Evolutionary conservation across 2,329 filamentous ascomycete genomes (phyloP).

Genomic region (Coniella lustricola): DNA sequence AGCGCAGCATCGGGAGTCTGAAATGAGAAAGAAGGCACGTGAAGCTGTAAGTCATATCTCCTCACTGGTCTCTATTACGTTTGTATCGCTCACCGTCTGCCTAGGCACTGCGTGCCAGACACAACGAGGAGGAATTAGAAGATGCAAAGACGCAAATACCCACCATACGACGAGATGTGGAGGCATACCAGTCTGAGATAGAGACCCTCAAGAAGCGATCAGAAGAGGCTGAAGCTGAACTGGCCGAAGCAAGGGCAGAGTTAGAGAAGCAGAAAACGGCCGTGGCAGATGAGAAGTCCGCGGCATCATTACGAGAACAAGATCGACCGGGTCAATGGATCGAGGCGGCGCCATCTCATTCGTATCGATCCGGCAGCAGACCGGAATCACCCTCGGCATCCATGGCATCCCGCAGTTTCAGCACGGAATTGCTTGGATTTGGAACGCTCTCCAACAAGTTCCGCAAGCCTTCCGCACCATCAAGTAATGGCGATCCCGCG

Average conservation of each 20-base stretch:
- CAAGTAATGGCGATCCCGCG: slow-evolving; percentile 39
- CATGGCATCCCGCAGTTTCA: slow-evolving; percentile 42
- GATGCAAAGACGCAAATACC: slow-evolving; percentile 56
- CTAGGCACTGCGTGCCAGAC: slow-evolving; percentile 57
- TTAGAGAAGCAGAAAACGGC: slow-evolving; percentile 41
- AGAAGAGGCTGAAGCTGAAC: slow-evolving; percentile 57
- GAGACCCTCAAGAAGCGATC: slow-evolving; percentile 58
- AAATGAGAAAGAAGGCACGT: slow-evolving; percentile 81
- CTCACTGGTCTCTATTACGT: background rate
- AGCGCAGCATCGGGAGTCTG: slow-evolving; percentile 70
- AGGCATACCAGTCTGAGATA: slow-evolving; percentile 51
- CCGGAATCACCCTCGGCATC: slow-evolving; percentile 49
- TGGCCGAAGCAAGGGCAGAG: slow-evolving; percentile 47
- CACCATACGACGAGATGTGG: slow-evolving; percentile 57
- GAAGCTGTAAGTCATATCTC: slow-evolving; percentile 59
- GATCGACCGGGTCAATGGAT: slow-evolving; percentile 43
- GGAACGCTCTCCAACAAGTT: slow-evolving; percentile 34
- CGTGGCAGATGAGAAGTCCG: slow-evolving; percentile 25
- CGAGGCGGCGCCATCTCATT: slow-evolving; percentile 39
- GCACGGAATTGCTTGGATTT: slow-evolving; percentile 46
- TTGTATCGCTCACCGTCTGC: slow-evolving; percentile 21
- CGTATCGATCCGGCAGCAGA: slow-evolving; percentile 40
- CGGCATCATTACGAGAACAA: slow-evolving; percentile 23
- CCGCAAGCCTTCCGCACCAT: slow-evolving; percentile 42
- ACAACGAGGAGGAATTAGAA: slow-evolving; percentile 78